Conservation (phyloP, 2,329 filamentous ascomycete genomes). For the Cyclaneusma minus region DNA sequence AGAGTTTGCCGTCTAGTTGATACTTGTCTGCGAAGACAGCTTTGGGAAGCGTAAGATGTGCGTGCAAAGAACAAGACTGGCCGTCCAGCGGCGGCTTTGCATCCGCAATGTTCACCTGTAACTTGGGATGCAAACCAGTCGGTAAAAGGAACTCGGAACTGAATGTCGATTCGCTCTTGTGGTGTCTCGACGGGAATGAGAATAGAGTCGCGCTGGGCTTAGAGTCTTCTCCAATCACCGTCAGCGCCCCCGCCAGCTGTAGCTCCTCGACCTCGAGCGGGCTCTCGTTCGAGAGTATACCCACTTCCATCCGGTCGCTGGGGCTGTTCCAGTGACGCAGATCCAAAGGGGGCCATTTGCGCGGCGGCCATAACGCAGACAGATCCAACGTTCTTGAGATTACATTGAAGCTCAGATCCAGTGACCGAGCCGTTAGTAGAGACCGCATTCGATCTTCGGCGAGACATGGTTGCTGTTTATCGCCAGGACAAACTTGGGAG, state of each 20-base stretch:
- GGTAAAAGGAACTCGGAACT: constrained; percentile 49
- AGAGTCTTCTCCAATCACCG: constrained; percentile 60
- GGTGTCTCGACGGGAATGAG: constrained; percentile 69
- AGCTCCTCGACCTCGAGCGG: constrained; percentile 58
- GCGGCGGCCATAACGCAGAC: constrained; percentile 45
- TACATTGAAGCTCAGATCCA: constrained; percentile 68
- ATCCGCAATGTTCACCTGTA: constrained; percentile 49
- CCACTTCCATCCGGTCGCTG: constrained; percentile 57
- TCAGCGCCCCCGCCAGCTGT: constrained; percentile 62
- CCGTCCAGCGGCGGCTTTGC: constrained; percentile 33
- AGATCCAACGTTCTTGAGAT: constrained; percentile 49
- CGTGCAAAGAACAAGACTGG: constrained; percentile 55
- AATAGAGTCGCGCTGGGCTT: constrained; percentile 66
- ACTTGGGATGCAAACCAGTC: constrained; percentile 69
- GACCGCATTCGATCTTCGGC: constrained; percentile 31
- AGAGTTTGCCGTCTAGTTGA: constrained; percentile 62
- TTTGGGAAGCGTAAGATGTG: constrained; percentile 71
- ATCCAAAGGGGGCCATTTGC: constrained; percentile 8
- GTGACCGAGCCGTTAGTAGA: too few relatives aligned
- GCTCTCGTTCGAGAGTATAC: constrained; percentile 53
- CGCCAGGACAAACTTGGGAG: too few relatives aligned
- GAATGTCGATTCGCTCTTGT: constrained; percentile 39
- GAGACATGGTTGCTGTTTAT: constrained; percentile 35
- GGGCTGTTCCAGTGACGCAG: constrained; percentile 16
- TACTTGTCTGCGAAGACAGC: constrained; percentile 77